A percentile compares a stretch with the other conserved stretches of the same genome.
Evolutionary conservation across 306 rosid species (phyloP).

Genomic region (Citrullus mucosospermus): DNA sequence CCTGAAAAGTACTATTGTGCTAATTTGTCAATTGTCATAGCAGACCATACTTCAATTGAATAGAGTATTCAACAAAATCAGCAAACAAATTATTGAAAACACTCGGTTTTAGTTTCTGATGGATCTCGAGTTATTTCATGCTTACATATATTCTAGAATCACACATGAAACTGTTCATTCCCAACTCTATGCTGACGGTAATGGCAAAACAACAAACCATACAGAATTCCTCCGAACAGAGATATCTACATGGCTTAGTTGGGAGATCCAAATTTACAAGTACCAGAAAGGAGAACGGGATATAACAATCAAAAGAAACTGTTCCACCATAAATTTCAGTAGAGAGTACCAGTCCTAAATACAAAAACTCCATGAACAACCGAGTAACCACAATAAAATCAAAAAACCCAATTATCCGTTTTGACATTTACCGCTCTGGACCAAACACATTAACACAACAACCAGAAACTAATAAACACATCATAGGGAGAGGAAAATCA

Average conservation of each 20-base stretch:
- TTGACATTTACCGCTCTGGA: not conserved
- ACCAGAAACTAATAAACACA: not conserved
- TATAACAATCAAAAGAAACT: not conserved
- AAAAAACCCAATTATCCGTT: not conserved
- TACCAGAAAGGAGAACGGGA: not conserved
- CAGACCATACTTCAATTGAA: not conserved
- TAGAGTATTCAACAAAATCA: not conserved
- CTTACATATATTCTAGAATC: not conserved
- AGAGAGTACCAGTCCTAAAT: not conserved
- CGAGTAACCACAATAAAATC: not conserved
- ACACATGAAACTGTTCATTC: not conserved
- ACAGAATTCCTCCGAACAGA: not conserved
- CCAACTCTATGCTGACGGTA: not conserved
- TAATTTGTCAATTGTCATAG: not conserved
- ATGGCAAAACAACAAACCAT: not conserved
- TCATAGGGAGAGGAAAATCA: constrained; percentile 10
- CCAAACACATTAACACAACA: not conserved
- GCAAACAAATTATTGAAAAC: not conserved
- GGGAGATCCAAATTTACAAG: not conserved
- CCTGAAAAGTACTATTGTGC: not conserved
- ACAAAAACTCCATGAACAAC: not conserved
- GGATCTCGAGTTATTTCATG: not conserved
- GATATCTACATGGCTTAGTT: not conserved
- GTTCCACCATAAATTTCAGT: not conserved
- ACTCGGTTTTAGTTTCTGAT: not conserved